These are phyloP conservation scores for Perkinsus marinus DNA, from an alignment of 169 alveolate genomes.

Conservation along the genomic window DNA sequence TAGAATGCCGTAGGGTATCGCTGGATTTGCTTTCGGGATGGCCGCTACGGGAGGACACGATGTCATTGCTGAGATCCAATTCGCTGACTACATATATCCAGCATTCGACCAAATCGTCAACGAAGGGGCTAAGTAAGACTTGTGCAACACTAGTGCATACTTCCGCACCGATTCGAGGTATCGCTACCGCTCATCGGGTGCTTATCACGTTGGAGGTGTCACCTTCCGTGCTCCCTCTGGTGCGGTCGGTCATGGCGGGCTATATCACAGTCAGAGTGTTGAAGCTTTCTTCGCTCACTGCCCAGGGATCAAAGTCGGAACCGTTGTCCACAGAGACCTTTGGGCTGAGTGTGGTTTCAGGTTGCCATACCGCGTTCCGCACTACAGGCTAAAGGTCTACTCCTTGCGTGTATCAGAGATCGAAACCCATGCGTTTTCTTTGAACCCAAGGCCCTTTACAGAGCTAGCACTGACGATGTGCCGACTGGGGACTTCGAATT, in stretches of 20 bases:
- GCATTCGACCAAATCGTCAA: conserved; percentile 76
- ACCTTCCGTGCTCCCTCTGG: conserved; percentile 86
- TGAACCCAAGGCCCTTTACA: conserved; percentile 91
- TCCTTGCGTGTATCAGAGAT: conserved; percentile 56
- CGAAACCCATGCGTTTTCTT: conserved; percentile 83
- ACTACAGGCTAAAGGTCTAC: conserved; percentile 80
- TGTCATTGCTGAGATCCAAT: conserved; percentile 93
- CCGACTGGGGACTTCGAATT: conserved; percentile 77
- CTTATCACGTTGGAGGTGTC: conserved; percentile 78
- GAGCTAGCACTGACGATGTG: conserved; percentile 83
- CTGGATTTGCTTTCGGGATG: conserved; percentile 89
- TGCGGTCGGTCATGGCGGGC: conserved; percentile 95
- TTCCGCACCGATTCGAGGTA: conserved; percentile 32
- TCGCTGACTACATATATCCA: conserved; percentile 93
- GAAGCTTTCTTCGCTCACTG: conserved; percentile 92
- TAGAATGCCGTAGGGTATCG: conserved; percentile 64
- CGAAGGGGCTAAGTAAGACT: conserved; percentile 9
- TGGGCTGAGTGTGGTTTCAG: conserved; percentile 16
- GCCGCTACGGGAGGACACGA: conserved; percentile 79
- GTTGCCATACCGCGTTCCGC: conserved; percentile 90
- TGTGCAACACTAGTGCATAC: neutral
- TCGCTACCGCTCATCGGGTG: conserved; percentile 80
- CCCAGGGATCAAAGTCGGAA: conserved; percentile 71
- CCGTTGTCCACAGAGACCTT: neutral
- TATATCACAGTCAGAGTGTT: conserved; percentile 86